Evolutionary conservation across 2,329 filamentous ascomycete species (phyloP), one percentile per base, ranked within the genome.

Genomic region (Stromatinia cepivora): DNA sequence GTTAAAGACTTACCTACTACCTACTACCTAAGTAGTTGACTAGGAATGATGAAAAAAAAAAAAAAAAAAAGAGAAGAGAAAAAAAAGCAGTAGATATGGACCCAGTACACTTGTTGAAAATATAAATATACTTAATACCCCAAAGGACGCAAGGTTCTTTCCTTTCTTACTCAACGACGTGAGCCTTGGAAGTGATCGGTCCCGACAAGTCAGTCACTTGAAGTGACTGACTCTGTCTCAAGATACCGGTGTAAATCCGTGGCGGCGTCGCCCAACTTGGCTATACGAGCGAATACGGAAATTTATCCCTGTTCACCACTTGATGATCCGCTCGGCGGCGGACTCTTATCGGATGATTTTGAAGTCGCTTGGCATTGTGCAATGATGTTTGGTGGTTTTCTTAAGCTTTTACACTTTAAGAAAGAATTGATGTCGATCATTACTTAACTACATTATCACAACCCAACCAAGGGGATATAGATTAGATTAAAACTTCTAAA

Each of bases 331-430:
- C 50, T 56, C 20, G n/a, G 25, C 36, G 36, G 25, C 25, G 54
- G 54, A 64, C 46, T 58, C 45, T 64, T 52, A 50, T 64, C 46
- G 28, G 28, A 48, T 64, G 61, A 50, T 52, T 13, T 13, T 4
- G n/a, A 64, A 57, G 63, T 57, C 50, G 20, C 63, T 66, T 66
- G 63, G 63, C n/a, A n/a, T n/a, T n/a, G n/a, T n/a, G n/a, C 50
- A 46, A 48, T 46, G 25, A 22, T 34, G 25, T 45, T 61, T 28
- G 45, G 20, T 25, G 42, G 11, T 48, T 48, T 61, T 28, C 20
- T 34, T 15, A 57, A 57, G 54, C 54, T 57, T 57, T 36, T n/a
- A n/a, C 54, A 7, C 5, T n/a, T 59, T 20, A n/a, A n/a, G 25
- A 2, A 34, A 34, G n/a, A 61, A 1, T 34, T 6, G 4, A n/a